Evolutionary conservation across 768 basidiomycete species (phyloP), one percentile per base, ranked within the genome.

Genomic region (Paxillus rubicundulus): DNA sequence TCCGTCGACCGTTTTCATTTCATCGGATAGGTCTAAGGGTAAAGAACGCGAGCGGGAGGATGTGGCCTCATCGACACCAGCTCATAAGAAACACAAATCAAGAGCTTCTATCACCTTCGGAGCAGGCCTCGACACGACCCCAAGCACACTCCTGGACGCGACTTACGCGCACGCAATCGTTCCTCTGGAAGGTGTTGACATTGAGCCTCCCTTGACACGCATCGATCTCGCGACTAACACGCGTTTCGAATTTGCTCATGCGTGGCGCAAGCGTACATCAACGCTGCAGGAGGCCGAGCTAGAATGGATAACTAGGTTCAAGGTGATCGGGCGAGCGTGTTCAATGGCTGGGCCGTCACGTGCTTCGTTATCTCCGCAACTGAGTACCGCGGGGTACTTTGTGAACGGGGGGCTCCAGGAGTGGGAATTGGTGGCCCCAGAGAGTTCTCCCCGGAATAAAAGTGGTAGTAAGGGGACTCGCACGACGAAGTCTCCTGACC

Each of bases 201-300:
- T 27, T 5, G 58, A 59, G 42, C 57, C 64, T 17, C 53, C 49
- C 9, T 54, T 66, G 28, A 52, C 55, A 12, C 4, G 53, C n/a
- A 27, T 44, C 24, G 57, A 54, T 36, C 55, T 67, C 18, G 40
- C 27, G 2, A 46, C 34, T 30, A 67, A 68, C 37, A 38, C 64
- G 9, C 66, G 66, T 20, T 67, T 67, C 34, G 50, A 55, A 4
- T 67, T 67, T 39, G 49, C 56, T 46, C 49, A 54, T 6, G 43
- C 46, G 28, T 68, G 59, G 63, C 49, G 61, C 28, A 53, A 36
- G 20, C 48, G 47, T 18, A 58, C 51, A 3, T 50, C 51, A 27
- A 56, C 12, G 43, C 54, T 66, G 20, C 57, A 28, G 18, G 47
- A 49, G 21, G 45, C 41, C 18, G 55, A 53, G 9, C 39, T 47